Evolutionary conservation across 1,139 yeast genomes (phyloP), one percentile per base, ranked within the genome.

Genomic region (Candida gigantensis): DNA sequence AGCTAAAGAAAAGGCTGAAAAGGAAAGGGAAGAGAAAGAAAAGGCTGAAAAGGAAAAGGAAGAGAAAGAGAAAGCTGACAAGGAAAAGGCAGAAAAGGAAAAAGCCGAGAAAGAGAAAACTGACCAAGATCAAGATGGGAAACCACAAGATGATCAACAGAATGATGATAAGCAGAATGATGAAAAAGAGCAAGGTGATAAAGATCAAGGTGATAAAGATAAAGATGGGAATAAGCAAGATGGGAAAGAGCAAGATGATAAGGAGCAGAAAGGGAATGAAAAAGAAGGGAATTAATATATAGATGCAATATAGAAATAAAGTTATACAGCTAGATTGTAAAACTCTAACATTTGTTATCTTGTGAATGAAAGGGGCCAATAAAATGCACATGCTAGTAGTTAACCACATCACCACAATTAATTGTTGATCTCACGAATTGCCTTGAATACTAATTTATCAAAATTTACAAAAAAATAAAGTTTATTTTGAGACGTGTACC

Each of bases 1-100:
- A 7, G 24, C 5, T 10, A 28, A 28, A 17, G 28, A 29, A 14
- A 28, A 28, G 17, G 32, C 25, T 14, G 28, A 15, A 14, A 23
- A 23, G 10, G 26, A 30, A 23, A 23, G n/a, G 25, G 28, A 19
- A 9, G 24, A 24, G 13, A 6, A 30, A 23, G 25, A 30, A n/a
- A 15, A 30, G 11, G 16, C 6, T 3, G 23, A 16, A 9, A 17
- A 28, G 15, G 30, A 28, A 28, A 17, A 17, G 9, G 23, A 5
- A 11, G 24, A 30, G 5, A 3, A 14, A 5, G 20, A 30, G 11
- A 14, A 30, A 18, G 10, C 28, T 3, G 17, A 12, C 3, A 25
- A 25, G 28, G 28, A 25, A 25, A 13, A 27, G 11, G 17, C n/a
- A 18, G 30, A 27, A 13, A 18, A 27, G 11, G 17, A 27, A 25